Conservation (phyloP, 176 grass and related monocot genomes). For the Avena insularis region DNA sequence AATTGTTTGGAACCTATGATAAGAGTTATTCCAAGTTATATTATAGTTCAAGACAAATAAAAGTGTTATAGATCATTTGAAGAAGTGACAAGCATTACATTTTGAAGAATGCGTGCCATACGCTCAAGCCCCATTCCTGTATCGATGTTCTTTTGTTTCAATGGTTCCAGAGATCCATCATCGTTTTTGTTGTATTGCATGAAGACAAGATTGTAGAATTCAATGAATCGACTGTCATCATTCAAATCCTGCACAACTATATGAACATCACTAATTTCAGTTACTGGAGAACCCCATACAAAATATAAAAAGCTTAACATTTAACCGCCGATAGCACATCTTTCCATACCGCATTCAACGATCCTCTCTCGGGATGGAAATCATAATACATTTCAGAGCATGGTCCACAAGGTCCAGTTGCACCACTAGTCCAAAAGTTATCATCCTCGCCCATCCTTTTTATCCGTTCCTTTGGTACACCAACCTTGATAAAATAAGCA, state of each 20-base stretch:
- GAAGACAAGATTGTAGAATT: constrained; percentile 99
- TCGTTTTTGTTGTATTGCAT: constrained; percentile 99
- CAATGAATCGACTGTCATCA: constrained; percentile 93
- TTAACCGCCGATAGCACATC: constrained; percentile 6
- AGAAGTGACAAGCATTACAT: constrained; percentile 54
- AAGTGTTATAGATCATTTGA: constrained; percentile 16
- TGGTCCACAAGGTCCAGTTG: constrained; percentile 92
- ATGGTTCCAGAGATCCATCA: constrained; percentile 82
- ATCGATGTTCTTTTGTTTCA: constrained; percentile 96
- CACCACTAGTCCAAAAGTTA: constrained; percentile 97
- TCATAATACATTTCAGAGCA: constrained; percentile 99
- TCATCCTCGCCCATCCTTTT: constrained; percentile 96
- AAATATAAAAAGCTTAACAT: constrained; percentile 30
- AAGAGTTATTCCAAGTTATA: constrained; percentile 33
- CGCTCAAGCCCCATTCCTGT: constrained; percentile 98
- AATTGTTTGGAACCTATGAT: constrained; percentile 94
- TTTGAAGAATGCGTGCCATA: constrained; percentile 96
- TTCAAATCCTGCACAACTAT: constrained; percentile 93
- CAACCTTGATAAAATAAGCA: constrained; percentile 61
- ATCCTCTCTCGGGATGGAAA: constrained; percentile 88
- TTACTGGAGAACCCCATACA: constrained; percentile 40
- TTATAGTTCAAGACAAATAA: constrained; percentile 17
- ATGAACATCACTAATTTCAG: constrained; percentile 71
- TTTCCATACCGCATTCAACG: constrained; percentile 71
- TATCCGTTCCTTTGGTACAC: constrained; percentile 87